These are phyloP conservation scores for Metschnikowia santaceciliae DNA, from an alignment of 805 yeast genomes.

Conservation along the genomic window DNA sequence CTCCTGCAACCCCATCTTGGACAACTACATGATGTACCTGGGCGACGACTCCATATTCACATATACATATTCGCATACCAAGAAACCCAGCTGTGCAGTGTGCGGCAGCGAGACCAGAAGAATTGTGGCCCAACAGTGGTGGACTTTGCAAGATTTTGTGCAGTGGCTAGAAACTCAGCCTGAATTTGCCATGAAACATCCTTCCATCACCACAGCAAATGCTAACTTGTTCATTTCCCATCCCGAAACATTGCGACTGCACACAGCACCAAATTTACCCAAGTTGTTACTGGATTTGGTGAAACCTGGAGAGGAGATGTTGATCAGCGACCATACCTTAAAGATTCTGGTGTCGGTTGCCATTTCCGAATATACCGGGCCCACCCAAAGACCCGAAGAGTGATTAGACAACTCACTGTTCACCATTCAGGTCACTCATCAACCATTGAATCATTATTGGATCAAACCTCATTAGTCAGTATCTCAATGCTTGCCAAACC, in stretches of 20 bases:
- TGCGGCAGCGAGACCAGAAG: slow-evolving; percentile 52
- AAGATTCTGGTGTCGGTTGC: slow-evolving; percentile 40
- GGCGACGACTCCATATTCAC: slow-evolving; percentile 79
- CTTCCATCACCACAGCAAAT: slow-evolving; percentile 43
- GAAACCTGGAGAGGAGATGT: slow-evolving; percentile 43
- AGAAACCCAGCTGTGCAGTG: slow-evolving; percentile 63
- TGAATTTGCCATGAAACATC: slow-evolving; percentile 32
- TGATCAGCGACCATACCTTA: slow-evolving; percentile 49
- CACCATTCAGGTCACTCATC: background rate
- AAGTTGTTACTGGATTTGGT: slow-evolving; percentile 35
- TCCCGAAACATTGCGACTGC: slow-evolving; percentile 45
- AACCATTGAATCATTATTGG: too few relatives aligned
- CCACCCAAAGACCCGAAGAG: slow-evolving; percentile 9
- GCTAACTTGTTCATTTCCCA: slow-evolving; percentile 42
- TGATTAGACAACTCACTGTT: background rate
- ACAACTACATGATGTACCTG: slow-evolving; percentile 81
- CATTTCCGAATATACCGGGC: slow-evolving; percentile 20
- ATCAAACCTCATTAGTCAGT: too few relatives aligned
- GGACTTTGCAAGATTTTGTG: slow-evolving; percentile 33
- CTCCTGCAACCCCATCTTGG: slow-evolving; percentile 58
- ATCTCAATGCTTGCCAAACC: background rate
- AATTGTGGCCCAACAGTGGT: slow-evolving; percentile 25
- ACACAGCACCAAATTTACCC: slow-evolving; percentile 43
- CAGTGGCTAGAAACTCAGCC: slow-evolving; percentile 32
- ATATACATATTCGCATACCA: slow-evolving; percentile 63